A percentile compares a stretch with the other conserved stretches of the same genome.
These are phyloP conservation scores for Medicago lupulina DNA, from an alignment of 306 rosid species.

Conservation along the genomic window DNA sequence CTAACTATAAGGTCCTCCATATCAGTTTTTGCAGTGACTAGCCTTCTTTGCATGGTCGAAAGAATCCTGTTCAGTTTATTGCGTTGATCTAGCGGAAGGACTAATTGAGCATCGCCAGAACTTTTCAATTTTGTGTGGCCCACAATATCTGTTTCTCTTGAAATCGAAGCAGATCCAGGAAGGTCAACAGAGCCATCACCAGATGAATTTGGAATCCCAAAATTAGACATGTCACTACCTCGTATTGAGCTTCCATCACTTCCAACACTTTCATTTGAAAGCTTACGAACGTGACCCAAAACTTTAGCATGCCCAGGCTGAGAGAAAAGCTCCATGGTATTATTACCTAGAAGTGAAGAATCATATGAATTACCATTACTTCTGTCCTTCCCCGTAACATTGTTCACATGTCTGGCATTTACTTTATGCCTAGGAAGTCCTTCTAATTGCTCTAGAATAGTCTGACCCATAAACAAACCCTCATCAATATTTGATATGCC, in stretches of 20 bases:
- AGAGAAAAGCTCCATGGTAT: conserved; percentile 73
- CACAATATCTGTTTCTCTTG: conserved; percentile 58
- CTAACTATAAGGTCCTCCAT: conserved; percentile 98
- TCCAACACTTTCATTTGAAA: conserved; percentile 85
- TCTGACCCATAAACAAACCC: conserved; percentile 96
- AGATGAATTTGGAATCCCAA: conserved; percentile 72
- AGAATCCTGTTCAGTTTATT: conserved; percentile 89
- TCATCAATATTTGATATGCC: conserved; percentile 93
- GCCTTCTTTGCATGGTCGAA: conserved; percentile 87
- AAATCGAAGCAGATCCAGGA: conserved; percentile 65
- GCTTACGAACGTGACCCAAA: conserved; percentile 67
- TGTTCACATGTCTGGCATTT: conserved; percentile 67
- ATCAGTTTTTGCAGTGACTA: conserved; percentile 88
- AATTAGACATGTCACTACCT: conserved; percentile 81
- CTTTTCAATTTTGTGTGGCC: conserved; percentile 59
- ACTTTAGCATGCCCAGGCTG: conserved; percentile 70
- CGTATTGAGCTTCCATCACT: conserved; percentile 89
- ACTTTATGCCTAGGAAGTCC: conserved; percentile 93
- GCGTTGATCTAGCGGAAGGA: conserved; percentile 89
- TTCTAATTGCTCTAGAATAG: conserved; percentile 95
- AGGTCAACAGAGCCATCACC: conserved; percentile 71
- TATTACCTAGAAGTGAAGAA: conserved; percentile 66
- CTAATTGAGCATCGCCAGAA: conserved; percentile 69
- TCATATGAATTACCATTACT: conserved; percentile 77
- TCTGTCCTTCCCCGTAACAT: conserved; percentile 53